Conservation (phyloP, 2,329 filamentous ascomycete genomes). For the Trichophyton mentagrophytes region DNA sequence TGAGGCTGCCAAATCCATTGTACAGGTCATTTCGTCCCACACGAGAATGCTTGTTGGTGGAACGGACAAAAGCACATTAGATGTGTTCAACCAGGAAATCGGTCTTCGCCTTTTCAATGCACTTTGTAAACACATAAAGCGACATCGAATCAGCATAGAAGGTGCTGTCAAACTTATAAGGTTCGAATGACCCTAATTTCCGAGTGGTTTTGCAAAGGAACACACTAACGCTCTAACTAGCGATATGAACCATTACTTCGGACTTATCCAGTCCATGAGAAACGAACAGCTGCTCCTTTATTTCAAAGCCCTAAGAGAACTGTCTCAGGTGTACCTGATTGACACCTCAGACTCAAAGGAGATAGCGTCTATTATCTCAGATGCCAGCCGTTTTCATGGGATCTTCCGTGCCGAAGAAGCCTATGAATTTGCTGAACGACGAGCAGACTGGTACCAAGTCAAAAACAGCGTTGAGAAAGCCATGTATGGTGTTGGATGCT, state of each 20-base stretch:
- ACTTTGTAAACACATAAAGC: constrained; percentile 93
- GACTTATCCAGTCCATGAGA: constrained; percentile 66
- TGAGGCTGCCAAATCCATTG: constrained; percentile 62
- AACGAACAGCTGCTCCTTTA: constrained; percentile 79
- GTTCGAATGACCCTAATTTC: constrained; percentile 22
- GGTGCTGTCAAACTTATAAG: constrained; percentile 83
- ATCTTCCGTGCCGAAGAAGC: constrained; percentile 94
- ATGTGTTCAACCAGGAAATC: constrained; percentile 97
- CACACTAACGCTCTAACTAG: constrained; percentile 31
- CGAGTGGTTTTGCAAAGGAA: background rate
- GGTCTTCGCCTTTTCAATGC: constrained; percentile 82
- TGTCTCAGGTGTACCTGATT: constrained; percentile 92
- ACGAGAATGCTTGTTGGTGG: constrained; percentile 87
- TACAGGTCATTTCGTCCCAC: constrained; percentile 75
- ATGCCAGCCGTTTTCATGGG: constrained; percentile 76
- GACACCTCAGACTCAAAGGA: constrained; percentile 79
- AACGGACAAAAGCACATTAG: constrained; percentile 94
- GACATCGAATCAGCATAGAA: constrained; percentile 78
- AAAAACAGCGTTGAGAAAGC: constrained; percentile 80
- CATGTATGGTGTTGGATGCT: constrained; percentile 92
- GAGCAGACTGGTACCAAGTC: constrained; percentile 91
- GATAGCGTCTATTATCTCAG: constrained; percentile 87
- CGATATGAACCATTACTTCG: constrained; percentile 89
- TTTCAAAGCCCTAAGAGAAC: constrained; percentile 79
- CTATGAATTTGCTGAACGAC: constrained; percentile 86